Conservation (phyloP, 441 rosid species). For the Erysimum pusillum region DNA sequence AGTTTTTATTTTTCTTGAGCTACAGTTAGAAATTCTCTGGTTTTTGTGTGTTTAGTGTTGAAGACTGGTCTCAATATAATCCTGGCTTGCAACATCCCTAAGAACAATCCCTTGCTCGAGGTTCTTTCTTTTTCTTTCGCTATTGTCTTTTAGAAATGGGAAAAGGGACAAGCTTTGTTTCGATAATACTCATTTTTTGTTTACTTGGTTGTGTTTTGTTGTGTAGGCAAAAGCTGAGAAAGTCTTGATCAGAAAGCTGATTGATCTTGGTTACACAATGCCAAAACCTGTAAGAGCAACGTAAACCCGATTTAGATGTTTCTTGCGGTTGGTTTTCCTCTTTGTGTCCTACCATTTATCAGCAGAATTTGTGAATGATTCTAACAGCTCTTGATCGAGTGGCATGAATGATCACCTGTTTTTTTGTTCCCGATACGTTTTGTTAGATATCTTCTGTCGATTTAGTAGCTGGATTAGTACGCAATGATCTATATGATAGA, state of each 20-base stretch:
- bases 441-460: neutral
- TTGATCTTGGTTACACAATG: constrained; percentile 68
- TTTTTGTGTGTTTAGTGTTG: constrained; percentile 63
- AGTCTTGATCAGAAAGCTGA: constrained; percentile 76
- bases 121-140: constrained; percentile 42
- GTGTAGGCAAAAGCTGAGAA: constrained; percentile 82
- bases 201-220: constrained; percentile 25
- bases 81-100: constrained; percentile 86
- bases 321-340: constrained; percentile 18
- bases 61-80: constrained; percentile 84
- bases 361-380: neutral
- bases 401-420: neutral
- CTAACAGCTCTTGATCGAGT: neutral
- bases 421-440: neutral
- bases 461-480: neutral
- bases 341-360: constrained; percentile 5
- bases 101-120: constrained; percentile 86
- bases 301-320: constrained; percentile 17
- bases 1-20: neutral
- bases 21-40: neutral
- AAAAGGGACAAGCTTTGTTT: constrained; percentile 12
- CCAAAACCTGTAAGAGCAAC: constrained; percentile 50
- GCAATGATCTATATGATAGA: neutral
- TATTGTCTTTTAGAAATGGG: neutral
- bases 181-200: neutral